Evolutionary conservation across 257 asterid species (phyloP), one percentile per base, ranked within the genome.

Genomic region (Fraxinus excelsior): DNA sequence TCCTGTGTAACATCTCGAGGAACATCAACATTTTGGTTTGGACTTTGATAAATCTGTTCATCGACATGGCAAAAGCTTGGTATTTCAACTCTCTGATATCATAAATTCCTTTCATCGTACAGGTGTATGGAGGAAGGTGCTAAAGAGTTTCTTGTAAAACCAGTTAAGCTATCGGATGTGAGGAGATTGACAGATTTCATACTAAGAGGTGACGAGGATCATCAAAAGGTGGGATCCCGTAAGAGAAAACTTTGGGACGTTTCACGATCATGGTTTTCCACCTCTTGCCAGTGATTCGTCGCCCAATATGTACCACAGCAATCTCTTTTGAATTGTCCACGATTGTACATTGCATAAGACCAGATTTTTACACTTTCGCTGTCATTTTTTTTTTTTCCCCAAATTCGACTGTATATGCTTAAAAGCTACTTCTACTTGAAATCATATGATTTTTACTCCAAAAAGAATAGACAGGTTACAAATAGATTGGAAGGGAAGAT

Each of bases 111-210:
- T 53, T n/a, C 29, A 37, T 4, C 38, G 60, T 31, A 9, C 46
- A 91, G 98, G 75, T 94, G 98, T 70, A 70, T 94, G 67, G 96
- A 94, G 78, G 98, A 88, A 82, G 98, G 98, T 42, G 98, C 98
- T 0, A 85, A 92, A 40, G 97, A 92, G 35, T 94, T 88, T 82
- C 93, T 94, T 0, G 84, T 92, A 60, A 94, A 94, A 88, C 98
- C 98, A 0, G 92, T 93, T 3, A 84, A 89, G 88, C 90, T 93
- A 37, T 78, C 94, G 0, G 97, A 91, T 35, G 97, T 93, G 2
- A 83, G 87, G 83, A 91, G 94, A 44, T 75, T 91, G 37, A 81
- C 80, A 67, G 87, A 90, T n/a, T 84, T 84, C 81, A 77, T 93
- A 31, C 72, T 91, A 68, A 81, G 79, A 23, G 92, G 84, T 2